Conservation (phyloP, 2,329 filamentous ascomycete species). For the Capronia epimyces region DNA sequence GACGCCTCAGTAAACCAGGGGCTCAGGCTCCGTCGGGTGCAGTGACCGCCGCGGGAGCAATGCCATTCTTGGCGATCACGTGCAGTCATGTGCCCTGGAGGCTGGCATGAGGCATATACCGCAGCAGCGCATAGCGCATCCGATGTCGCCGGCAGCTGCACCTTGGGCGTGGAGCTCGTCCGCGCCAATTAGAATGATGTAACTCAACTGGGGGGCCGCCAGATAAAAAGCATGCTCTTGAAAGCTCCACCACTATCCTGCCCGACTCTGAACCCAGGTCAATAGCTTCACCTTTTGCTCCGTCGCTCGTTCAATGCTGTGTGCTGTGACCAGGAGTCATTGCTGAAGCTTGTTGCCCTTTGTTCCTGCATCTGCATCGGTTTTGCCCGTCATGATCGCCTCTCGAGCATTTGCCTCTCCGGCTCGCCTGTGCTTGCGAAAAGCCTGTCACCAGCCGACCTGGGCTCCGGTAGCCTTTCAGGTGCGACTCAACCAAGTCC, state of each 20-base stretch:
- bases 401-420: slow-evolving; percentile 71
- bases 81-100: slow-evolving; percentile 8
- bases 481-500: slow-evolving; percentile 44
- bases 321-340: slow-evolving; percentile 21
- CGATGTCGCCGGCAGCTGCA: slow-evolving; percentile 3
- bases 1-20: background rate
- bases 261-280: background rate
- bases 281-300: slow-evolving; percentile 13
- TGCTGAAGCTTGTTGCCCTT: slow-evolving; percentile 29
- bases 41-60: slow-evolving; percentile 1
- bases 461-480: slow-evolving; percentile 50
- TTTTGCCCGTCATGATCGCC: slow-evolving; percentile 65
- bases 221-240: slow-evolving; percentile 11
- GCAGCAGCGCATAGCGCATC: background rate
- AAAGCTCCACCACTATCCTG: slow-evolving; percentile 18
- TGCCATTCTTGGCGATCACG: slow-evolving; percentile 12
- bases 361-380: slow-evolving; percentile 8
- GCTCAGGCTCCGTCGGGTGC: slow-evolving; percentile 12
- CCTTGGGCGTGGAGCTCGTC: background rate
- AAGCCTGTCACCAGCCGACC: slow-evolving; percentile 47
- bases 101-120: background rate
- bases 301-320: slow-evolving; percentile 15
- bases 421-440: slow-evolving; percentile 69
- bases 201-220: slow-evolving; percentile 11
- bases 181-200: slow-evolving; percentile 14